A percentile compares a stretch with the other conserved stretches of the same genome.
Conservation (phyloP, 345 rosid species). For the Eucalyptus leucophloia region DNA sequence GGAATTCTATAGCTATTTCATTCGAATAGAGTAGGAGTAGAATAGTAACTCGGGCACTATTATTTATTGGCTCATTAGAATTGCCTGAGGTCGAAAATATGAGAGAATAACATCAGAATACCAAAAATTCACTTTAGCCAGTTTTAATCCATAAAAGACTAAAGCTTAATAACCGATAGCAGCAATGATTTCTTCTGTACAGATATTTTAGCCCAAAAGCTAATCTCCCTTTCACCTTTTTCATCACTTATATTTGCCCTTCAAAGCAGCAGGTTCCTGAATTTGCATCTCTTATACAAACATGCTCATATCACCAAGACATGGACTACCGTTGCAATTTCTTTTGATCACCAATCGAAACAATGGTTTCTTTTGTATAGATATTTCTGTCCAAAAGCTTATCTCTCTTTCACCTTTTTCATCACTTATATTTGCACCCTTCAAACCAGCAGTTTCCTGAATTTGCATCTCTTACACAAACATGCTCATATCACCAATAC, state of each 20-base stretch:
- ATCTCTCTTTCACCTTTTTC: neutral
- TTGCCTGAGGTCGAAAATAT: neutral
- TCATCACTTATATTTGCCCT: neutral
- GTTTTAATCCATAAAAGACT: neutral
- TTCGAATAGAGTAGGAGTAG: neutral
- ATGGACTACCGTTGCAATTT: neutral
- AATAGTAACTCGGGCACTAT: neutral
- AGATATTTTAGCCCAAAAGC: neutral
- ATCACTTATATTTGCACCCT: neutral
- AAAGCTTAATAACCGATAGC: neutral
- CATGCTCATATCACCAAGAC: neutral
- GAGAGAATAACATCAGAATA: neutral
- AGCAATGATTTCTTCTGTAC: neutral
- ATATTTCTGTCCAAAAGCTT: neutral
- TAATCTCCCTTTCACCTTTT: neutral
- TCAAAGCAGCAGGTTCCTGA: neutral
- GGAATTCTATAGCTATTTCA: neutral
- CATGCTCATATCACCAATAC: neutral
- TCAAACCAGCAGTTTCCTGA: neutral
- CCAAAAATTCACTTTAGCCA: neutral
- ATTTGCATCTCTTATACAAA: neutral
- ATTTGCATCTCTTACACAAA: neutral
- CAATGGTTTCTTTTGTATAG: neutral
- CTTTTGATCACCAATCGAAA: neutral
- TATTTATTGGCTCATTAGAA: neutral